Base-by-base conservation (phyloP, 352 stramenopile species). In the Phytophthora fragariaefolia region DNA sequence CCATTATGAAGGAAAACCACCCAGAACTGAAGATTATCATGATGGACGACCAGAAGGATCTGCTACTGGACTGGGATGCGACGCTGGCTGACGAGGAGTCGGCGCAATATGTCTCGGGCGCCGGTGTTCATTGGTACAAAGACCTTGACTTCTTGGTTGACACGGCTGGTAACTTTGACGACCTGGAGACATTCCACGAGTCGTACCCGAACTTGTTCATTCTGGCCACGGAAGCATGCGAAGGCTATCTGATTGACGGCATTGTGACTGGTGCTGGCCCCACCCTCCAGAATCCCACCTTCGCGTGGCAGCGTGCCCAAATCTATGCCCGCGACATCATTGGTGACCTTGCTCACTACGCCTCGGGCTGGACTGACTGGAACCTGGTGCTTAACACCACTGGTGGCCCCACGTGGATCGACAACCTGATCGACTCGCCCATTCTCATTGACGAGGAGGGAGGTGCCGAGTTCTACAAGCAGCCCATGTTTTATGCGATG, bases 71-170 rank as follows among this genome's bases (percentile, higher is more conserved):
- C 18, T 84, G 83, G 61, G 62, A 82, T 22, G 71, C 72, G 4
- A 67, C 80, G 9, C 57, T 91, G 3, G 54, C 81, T 13, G 79
- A 91, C 36, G 56, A 69, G 0, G 83, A 92, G 10, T 78, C 77
- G 6, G 58, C 66, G 2, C 59, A 93, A 58, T 97, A 95, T 62
- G 71, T 97, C 6, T 81, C 85, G 7, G 91, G 91, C 47, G 71
- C 91, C 30, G 91, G 83, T 17, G 90, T 96, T 67, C 91, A 97
- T 71, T 97, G 91, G 88, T 95, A 96, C 76, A 83, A 83, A 70
- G 71, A 83, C 54, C 34, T 89, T 12, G 80, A 90, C 55, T 87
- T 90, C 26, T 58, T 80, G 49, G 50, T 75, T 7, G 74, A 74
- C 50, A 66, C 66, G 5, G 67, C 69, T 1, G 80, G 78, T 17